Evolutionary conservation across 345 rosid species (phyloP).

Genomic region (Salix exigua): DNA sequence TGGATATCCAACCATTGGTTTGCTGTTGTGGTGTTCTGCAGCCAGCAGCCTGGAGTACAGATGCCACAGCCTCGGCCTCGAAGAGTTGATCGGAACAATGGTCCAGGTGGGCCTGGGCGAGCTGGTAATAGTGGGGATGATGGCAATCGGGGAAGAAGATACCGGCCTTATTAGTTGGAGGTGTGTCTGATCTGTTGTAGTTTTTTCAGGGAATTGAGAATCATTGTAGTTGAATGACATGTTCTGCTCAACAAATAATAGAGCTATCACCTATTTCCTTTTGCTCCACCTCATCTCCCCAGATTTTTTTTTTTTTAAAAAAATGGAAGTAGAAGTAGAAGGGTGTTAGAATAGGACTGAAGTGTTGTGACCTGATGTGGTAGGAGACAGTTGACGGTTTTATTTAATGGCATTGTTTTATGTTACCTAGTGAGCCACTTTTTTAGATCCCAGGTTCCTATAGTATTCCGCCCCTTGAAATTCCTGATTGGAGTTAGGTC

Average conservation of each 20-base stretch:
- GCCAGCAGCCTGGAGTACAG: constrained; percentile 96
- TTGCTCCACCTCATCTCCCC: neutral
- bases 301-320: neutral
- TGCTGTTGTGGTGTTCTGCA: constrained; percentile 34
- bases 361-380: constrained; percentile 13
- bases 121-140: constrained; percentile 64
- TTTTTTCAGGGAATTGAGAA: constrained; percentile 19
- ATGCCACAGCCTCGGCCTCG: constrained; percentile 65
- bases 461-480: neutral
- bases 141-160: constrained; percentile 68
- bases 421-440: constrained; percentile 2
- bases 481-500: neutral
- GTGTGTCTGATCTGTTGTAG: constrained; percentile 18
- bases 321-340: neutral
- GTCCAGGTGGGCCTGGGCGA: constrained; percentile 56
- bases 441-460: neutral
- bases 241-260: constrained; percentile 16
- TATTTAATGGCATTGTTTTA: constrained; percentile 19
- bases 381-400: constrained; percentile 18
- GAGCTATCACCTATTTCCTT: constrained; percentile 2
- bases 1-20: neutral
- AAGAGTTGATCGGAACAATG: constrained; percentile 68
- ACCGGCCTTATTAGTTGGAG: constrained; percentile 38
- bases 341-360: constrained; percentile 12
- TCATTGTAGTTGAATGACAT: constrained; percentile 19